Base-by-base conservation (phyloP, 495 filamentous ascomycete species). In the Podospora anserina region DNA sequence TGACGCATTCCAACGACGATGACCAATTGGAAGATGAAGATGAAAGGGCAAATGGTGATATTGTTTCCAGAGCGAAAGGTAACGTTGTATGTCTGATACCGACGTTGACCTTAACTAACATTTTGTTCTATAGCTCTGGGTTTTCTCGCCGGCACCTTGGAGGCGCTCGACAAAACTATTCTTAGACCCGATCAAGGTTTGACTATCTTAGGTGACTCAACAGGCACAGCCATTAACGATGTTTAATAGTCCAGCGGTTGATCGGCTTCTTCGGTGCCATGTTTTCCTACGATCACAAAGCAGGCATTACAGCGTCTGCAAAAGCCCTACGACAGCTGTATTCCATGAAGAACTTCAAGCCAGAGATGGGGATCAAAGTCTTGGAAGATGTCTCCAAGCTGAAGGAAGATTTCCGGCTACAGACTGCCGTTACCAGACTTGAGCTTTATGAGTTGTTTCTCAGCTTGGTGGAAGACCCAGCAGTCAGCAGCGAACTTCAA, bases 221-320 rank as follows among this genome's bases (percentile, higher is more conserved):
- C 20, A 34, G 23, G 5, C 32, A 4, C 16, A 58, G 19, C 2
- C 39, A 49, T 27, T 27, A 9, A 13, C 3, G 28, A 69, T 65
- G 2, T 54, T 5, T 53, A 16, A 7, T 44, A 76, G 76, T 83
- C 15, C 71, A 76, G 23, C 72, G 79, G 5, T 73, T 84, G 19
- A 76, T 82, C 9, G 78, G 75, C 60, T 84, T 84, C 77, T 85
- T 85, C 57, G 78, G 80, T 44, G 76, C 81, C 30, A 81, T 85
- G 71, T 83, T 85, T 64, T 81, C 79, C 0, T 80, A 79, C 66
- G 82, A 85, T 64, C 82, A 84, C 72, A 83, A 82, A 49, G 82
- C 81, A 5, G 82, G 82, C 28, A 77, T 85, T 65, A 78, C 79
- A 9, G 80, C 82, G n/a, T 79, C 82, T 4, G 71, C 79, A 30